These are phyloP conservation scores for Paxillus rubicundulus DNA, from an alignment of 768 basidiomycete species.

Conservation along the genomic window DNA sequence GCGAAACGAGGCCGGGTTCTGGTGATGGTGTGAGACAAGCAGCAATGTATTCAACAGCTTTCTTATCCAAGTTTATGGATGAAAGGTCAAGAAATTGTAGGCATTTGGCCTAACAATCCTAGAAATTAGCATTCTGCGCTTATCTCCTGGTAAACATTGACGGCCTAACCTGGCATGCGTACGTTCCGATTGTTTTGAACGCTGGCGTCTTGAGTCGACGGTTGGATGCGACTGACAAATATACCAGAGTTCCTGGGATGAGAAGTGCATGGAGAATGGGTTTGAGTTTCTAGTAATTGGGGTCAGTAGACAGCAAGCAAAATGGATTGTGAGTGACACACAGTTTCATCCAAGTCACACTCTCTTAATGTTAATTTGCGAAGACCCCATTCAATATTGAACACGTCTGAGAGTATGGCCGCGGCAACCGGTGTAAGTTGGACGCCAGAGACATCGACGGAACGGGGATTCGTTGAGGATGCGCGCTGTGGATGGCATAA, in stretches of 20 bases:
- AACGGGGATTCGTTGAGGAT: constrained; percentile 55
- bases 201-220: constrained; percentile 72
- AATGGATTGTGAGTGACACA: constrained; percentile 29
- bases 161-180: constrained; percentile 60
- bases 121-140: neutral
- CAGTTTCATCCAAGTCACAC: constrained; percentile 84
- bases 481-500: constrained; percentile 41
- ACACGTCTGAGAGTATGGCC: constrained; percentile 84
- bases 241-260: constrained; percentile 76
- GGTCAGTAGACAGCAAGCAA: neutral
- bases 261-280: constrained; percentile 87
- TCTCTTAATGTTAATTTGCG: constrained; percentile 81
- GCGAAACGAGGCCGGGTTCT: constrained; percentile 55
- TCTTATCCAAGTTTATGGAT: constrained; percentile 81
- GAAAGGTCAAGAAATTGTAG: constrained; percentile 90
- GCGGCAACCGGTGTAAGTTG: constrained; percentile 69
- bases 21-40: constrained; percentile 50
- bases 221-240: constrained; percentile 85
- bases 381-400: constrained; percentile 91
- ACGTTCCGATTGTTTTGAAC: constrained; percentile 79
- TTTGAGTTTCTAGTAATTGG: constrained; percentile 69
- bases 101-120: constrained; percentile 54
- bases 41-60: constrained; percentile 78
- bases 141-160: neutral
- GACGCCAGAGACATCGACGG: constrained; percentile 77